Base-by-base conservation (phyloP, 2,329 filamentous ascomycete species). In the Ophiostoma himal-ulmi region DNA sequence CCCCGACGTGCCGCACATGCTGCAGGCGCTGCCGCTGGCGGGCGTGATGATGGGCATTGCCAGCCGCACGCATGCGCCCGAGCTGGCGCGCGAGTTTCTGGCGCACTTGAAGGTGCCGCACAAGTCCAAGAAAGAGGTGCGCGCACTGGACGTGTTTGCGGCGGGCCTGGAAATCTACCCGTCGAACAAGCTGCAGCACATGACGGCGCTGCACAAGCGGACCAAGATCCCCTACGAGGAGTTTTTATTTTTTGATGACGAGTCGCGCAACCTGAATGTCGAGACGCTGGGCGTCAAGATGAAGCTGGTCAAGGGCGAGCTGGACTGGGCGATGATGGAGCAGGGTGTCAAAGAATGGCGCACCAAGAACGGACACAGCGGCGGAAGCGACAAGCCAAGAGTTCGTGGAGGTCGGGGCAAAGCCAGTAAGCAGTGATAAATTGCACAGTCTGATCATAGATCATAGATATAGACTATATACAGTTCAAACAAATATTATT, bases 211-310 rank as follows among this genome's bases (percentile, higher is more conserved):
- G 75, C 86, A 90, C 11, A 86, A 89, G 77, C 84, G 87, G 70
- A 93, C 90, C 17, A 88, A 88, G 1, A 79, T 97, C 2, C 81
- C 82, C 6, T 96, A 88, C 76, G 86, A 90, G 73, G 92, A 97
- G 67, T 96, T 98, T 90, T 78, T 98, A 44, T 98, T 98, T 79
- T 98, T 98, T 75, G 94, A 98, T 75, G 94, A 98, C 75, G 94
- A 98, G 85, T 84, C 85, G 69, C 82, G 94, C 72, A 98, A 98
- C 77, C 84, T 87, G 71, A 93, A 97, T 77, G 94, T 96, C 0
- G 88, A 89, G 81, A 81, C 77, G 36, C 76, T 97, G 68, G 94
- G 94, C 0, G 91, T 96, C 3, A 91, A 91, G 0, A 96, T 98
- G 87, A 88, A 88, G 77, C 81, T 97, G 68, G 90, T 98, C 0